These are phyloP conservation scores for Handroanthus guayacan DNA, from an alignment of 257 asterid genomes.

Conservation along the genomic window DNA sequence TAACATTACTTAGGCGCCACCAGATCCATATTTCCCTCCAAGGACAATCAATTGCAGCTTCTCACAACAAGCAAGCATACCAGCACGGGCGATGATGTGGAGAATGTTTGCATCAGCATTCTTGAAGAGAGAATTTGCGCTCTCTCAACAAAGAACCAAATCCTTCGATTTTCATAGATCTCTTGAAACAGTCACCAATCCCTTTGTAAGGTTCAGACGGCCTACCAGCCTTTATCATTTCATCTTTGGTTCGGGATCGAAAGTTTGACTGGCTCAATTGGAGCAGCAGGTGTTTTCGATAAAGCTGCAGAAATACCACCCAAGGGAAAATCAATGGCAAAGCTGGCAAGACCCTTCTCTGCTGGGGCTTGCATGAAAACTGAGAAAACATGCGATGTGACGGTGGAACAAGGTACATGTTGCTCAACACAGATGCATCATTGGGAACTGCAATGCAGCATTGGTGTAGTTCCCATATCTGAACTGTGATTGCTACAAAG, in stretches of 20 bases:
- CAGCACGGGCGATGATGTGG: neutral
- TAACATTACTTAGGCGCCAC: neutral
- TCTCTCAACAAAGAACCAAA: constrained; percentile 38
- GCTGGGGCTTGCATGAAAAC: constrained; percentile 19
- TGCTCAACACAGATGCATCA: neutral
- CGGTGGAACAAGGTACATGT: constrained; percentile 8
- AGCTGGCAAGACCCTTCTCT: constrained; percentile 10
- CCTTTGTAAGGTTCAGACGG: constrained; percentile 37
- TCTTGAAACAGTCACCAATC: constrained; percentile 26
- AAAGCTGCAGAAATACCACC: constrained; percentile 42
- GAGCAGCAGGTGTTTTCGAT: constrained; percentile 41
- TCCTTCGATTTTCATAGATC: constrained; percentile 39
- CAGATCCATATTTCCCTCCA: constrained; percentile 8
- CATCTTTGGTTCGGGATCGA: neutral
- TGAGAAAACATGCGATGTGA: constrained; percentile 19
- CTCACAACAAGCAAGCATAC: constrained; percentile 13
- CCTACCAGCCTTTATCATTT: constrained; percentile 39
- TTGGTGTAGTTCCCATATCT: constrained; percentile 13
- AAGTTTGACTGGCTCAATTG: neutral
- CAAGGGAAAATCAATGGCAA: constrained; percentile 38
- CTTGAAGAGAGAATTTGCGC: neutral
- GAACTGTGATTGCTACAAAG: constrained; percentile 3
- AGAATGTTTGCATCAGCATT: constrained; percentile 1
- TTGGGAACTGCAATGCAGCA: constrained; percentile 12
- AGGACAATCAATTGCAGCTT: neutral